A percentile compares a stretch with the other conserved stretches of the same genome.
These are phyloP conservation scores for Rubia peregrina DNA, from an alignment of 305 asterid genomes.

Conservation along the genomic window DNA sequence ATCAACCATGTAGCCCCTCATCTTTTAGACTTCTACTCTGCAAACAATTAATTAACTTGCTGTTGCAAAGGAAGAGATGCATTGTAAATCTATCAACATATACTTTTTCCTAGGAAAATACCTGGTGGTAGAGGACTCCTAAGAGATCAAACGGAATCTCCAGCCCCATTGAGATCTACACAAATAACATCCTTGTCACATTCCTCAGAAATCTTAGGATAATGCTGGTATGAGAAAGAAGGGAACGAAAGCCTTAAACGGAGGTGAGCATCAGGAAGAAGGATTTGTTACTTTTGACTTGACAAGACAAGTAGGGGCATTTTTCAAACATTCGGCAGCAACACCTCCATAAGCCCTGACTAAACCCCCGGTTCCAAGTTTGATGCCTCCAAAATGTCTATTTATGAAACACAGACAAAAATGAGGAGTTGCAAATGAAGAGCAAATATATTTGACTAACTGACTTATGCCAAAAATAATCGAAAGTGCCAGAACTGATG, in stretches of 20 bases:
- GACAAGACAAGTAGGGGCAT: constrained; percentile 65
- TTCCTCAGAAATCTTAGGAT: constrained; percentile 7
- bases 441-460: background rate
- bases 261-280: background rate
- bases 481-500: background rate
- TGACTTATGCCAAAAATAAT: background rate
- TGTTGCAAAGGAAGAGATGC: background rate
- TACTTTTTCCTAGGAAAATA: constrained; percentile 20
- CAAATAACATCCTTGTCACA: constrained; percentile 8
- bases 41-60: background rate
- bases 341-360: constrained; percentile 97
- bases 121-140: constrained; percentile 87
- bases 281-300: constrained; percentile 60
- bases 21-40: background rate
- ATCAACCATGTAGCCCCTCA: background rate
- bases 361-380: constrained; percentile 94
- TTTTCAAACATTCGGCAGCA: constrained; percentile 76
- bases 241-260: background rate
- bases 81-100: background rate
- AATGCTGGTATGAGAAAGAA: background rate
- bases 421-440: background rate
- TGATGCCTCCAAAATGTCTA: constrained; percentile 91
- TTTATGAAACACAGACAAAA: background rate
- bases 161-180: constrained; percentile 81
- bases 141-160: constrained; percentile 71